A percentile compares a stretch with the other conserved stretches of the same genome.
These are phyloP conservation scores for Aureobasidium subglaciale DNA, from an alignment of 2,329 filamentous ascomycete species.

Conservation along the genomic window DNA sequence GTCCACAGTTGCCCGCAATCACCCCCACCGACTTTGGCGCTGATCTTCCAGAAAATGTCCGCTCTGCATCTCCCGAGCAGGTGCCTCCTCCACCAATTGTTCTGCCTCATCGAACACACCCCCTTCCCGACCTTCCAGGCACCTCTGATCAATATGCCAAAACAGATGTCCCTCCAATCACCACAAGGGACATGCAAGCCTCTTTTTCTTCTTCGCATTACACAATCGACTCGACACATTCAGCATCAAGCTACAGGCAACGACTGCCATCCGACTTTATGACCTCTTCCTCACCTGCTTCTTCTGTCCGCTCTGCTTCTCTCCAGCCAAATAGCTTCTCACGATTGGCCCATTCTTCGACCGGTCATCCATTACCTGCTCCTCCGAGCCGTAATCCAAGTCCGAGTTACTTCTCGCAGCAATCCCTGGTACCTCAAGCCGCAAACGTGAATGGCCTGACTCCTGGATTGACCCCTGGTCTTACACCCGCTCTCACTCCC, in stretches of 20 bases:
- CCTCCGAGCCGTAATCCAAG: background rate
- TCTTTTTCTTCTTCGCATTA: constrained; percentile 1
- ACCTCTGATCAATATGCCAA: background rate
- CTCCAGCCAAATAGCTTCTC: background rate
- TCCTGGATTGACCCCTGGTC: background rate
- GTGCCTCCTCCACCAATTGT: background rate
- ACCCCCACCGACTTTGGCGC: background rate
- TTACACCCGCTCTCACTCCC: background rate
- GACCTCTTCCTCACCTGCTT: background rate
- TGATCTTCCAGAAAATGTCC: background rate
- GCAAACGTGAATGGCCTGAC: background rate
- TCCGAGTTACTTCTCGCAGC: constrained; percentile 4
- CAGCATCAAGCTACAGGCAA: background rate
- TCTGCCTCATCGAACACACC: background rate
- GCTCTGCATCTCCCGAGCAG: constrained; percentile 1
- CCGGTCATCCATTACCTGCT: background rate
- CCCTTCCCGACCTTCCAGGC: background rate
- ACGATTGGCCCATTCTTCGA: background rate
- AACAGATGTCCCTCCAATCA: background rate
- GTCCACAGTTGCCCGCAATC: background rate
- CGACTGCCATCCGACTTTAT: background rate
- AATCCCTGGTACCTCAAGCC: background rate
- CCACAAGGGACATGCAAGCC: background rate
- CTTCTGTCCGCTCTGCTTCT: background rate
- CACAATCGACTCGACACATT: background rate